These are phyloP conservation scores for Bipolaris gigantea DNA, from an alignment of 2,329 filamentous ascomycete species.

Conservation along the genomic window DNA sequence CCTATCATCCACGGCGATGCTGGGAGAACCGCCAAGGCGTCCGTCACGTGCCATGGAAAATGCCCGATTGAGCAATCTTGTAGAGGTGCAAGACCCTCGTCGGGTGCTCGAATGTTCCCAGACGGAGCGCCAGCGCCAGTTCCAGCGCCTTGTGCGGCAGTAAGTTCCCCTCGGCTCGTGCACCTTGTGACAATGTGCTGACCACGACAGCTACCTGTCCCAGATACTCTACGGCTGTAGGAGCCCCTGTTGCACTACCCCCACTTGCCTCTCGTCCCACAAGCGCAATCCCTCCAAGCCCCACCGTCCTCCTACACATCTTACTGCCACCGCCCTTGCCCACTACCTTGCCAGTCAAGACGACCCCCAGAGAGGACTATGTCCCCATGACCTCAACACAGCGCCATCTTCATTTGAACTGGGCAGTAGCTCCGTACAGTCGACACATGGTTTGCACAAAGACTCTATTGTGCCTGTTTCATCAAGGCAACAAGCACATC, in stretches of 20 bases:
- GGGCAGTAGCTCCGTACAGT: slow-evolving; percentile 8
- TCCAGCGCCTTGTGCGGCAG: slow-evolving; percentile 41
- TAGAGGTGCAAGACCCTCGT: slow-evolving; percentile 30
- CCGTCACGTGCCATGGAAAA: not conserved
- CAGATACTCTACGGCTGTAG: slow-evolving; percentile 84
- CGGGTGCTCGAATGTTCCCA: slow-evolving; percentile 38
- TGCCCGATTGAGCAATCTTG: slow-evolving; percentile 7
- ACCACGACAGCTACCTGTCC: slow-evolving; percentile 65
- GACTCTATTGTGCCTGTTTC: slow-evolving; percentile 13
- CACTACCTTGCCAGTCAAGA: slow-evolving; percentile 79
- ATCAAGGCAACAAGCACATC: not conserved
- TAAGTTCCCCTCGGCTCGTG: slow-evolving; percentile 17
- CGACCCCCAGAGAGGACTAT: slow-evolving; percentile 71
- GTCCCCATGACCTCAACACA: slow-evolving; percentile 52
- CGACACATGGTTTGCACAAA: not conserved
- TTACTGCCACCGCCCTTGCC: slow-evolving; percentile 80
- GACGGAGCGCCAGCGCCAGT: slow-evolving; percentile 30
- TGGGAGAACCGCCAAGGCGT: not conserved
- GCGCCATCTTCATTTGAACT: slow-evolving; percentile 33
- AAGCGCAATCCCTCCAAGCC: slow-evolving; percentile 69
- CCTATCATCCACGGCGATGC: not conserved
- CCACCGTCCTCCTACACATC: slow-evolving; percentile 75
- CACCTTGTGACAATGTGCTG: not conserved
- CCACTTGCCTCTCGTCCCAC: slow-evolving; percentile 80
- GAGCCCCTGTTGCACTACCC: slow-evolving; percentile 66